A percentile compares a stretch with the other conserved stretches of the same genome.
These are phyloP conservation scores for Paramecium biaurelia DNA, from an alignment of 73 alveolate genomes.

Conservation along the genomic window DNA sequence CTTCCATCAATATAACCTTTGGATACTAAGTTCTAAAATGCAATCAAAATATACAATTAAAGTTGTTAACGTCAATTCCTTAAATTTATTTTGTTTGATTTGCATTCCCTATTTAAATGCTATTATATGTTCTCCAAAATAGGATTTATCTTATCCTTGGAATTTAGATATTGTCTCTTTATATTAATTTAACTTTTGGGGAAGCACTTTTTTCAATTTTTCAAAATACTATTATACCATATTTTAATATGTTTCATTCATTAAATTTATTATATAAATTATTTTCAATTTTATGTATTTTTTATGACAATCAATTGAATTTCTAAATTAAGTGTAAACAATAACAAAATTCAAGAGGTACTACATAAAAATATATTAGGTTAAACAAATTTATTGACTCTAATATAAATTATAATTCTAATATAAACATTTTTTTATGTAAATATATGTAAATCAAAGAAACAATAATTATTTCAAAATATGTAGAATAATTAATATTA, in stretches of 20 bases:
- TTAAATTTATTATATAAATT: neutral
- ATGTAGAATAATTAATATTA: neutral
- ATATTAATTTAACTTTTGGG: neutral
- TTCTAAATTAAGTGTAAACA: too few relatives aligned
- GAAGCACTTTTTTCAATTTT: neutral
- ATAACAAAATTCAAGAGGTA: too few relatives aligned
- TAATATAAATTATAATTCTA: too few relatives aligned
- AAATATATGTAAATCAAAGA: neutral
- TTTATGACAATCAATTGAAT: too few relatives aligned
- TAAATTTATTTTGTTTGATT: neutral
- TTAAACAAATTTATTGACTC: too few relatives aligned
- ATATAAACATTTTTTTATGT: too few relatives aligned
- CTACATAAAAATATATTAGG: too few relatives aligned
- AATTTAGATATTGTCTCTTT: neutral
- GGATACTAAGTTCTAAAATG: neutral
- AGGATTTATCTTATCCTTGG: neutral
- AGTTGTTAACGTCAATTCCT: neutral
- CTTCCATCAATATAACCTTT: neutral
- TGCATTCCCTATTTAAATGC: neutral
- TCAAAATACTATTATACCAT: neutral
- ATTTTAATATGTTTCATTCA: neutral
- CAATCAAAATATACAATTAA: neutral
- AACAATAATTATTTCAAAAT: neutral
- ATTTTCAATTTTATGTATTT: neutral
- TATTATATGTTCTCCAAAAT: neutral